Percentiles rank a stretch among this genome's conserved stretches.
Conservation (phyloP, 352 stramenopile species). For the Globisporangium emineosum region DNA sequence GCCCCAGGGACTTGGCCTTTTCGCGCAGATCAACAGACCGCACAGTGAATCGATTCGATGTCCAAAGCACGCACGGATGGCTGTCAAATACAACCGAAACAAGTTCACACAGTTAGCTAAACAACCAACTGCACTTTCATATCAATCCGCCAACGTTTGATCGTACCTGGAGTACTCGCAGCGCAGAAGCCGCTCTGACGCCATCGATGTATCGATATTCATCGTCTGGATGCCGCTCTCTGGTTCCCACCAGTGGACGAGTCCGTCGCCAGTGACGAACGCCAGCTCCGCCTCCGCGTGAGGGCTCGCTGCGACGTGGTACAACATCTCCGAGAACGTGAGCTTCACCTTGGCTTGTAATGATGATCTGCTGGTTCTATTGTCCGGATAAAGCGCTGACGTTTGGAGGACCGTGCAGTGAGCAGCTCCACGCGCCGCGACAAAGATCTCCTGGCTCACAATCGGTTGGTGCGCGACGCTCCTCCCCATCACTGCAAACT, state of each 20-base stretch:
- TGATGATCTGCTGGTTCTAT: neutral
- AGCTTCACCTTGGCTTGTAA: constrained; percentile 44
- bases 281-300: constrained; percentile 58
- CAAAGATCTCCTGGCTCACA: constrained; percentile 26
- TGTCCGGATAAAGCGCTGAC: constrained; percentile 3
- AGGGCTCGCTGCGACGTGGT: constrained; percentile 60
- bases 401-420: constrained; percentile 39
- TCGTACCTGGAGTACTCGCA: constrained; percentile 75
- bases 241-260: constrained; percentile 51
- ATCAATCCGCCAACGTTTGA: neutral
- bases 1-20: constrained; percentile 12
- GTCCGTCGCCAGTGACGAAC: constrained; percentile 45
- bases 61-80: constrained; percentile 72
- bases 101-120: too few species aligned
- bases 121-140: too few species aligned
- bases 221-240: constrained; percentile 37
- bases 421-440: constrained; percentile 39
- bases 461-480: constrained; percentile 37
- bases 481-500: constrained; percentile 56
- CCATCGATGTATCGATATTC: constrained; percentile 17
- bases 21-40: constrained; percentile 51
- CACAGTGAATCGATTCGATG: constrained; percentile 38
- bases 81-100: constrained; percentile 27
- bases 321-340: constrained; percentile 51
- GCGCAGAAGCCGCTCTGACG: constrained; percentile 39